Percentiles rank a stretch among this genome's conserved stretches.
phyloP scores from a whole-genome alignment of 73 alveolate species.

The Paramecium sonneborni region DNA sequence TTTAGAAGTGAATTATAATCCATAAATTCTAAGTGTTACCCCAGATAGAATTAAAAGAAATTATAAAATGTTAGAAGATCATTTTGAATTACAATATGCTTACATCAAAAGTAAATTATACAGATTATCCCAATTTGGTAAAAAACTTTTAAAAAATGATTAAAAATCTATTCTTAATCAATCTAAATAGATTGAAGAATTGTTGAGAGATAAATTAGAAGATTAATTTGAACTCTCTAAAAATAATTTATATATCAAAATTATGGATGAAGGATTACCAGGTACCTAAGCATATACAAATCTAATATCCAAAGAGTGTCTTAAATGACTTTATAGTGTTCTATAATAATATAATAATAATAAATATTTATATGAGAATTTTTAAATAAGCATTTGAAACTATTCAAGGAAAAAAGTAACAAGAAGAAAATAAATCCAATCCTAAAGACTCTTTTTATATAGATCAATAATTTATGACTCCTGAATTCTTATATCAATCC shows the following conservation, averaged over 20 bases:
- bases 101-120: slow-evolving; percentile 21
- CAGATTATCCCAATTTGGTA: not conserved
- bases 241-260: not conserved
- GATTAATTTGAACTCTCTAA: not conserved
- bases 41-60: slow-evolving; percentile 55
- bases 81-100: slow-evolving; percentile 39
- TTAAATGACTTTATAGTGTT: not conserved
- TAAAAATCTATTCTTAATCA: not conserved
- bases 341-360: not conserved
- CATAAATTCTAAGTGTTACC: slow-evolving; percentile 44
- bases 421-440: not conserved
- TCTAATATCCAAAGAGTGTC: slow-evolving; percentile 6
- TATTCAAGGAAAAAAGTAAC: not conserved
- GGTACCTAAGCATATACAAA: not conserved
- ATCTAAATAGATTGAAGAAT: not conserved
- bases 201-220: not conserved
- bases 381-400: slow-evolving; percentile 26
- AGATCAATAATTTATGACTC: slow-evolving; percentile 52
- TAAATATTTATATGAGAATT: too few species aligned
- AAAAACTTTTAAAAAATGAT: not conserved
- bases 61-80: slow-evolving; percentile 62
- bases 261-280: slow-evolving; percentile 50
- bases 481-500: not conserved
- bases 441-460: not conserved
- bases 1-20: slow-evolving; percentile 61